A percentile compares a stretch with the other conserved stretches of the same genome.
phyloP scores from a whole-genome alignment of 306 rosid species.

The Lupinus albus region DNA sequence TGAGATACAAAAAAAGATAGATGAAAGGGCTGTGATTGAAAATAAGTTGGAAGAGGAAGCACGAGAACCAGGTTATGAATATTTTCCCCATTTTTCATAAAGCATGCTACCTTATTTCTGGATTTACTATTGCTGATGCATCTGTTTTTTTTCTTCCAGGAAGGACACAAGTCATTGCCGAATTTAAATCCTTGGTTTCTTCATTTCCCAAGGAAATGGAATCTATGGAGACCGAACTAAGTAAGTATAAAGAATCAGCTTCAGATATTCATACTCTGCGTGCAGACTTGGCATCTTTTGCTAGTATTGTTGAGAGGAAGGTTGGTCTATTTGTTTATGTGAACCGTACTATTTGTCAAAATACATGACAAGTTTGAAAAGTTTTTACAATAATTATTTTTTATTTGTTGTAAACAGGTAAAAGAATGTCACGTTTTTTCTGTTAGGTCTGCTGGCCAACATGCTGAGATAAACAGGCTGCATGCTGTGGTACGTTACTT shows the following conservation, averaged over 20 bases:
- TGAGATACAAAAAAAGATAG: constrained; percentile 68
- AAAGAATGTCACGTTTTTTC: constrained; percentile 69
- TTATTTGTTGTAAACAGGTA: constrained; percentile 51
- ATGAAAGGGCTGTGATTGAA: constrained; percentile 65
- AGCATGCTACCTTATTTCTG: constrained; percentile 18
- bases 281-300: constrained; percentile 80
- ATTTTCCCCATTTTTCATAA: neutral
- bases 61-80: constrained; percentile 73
- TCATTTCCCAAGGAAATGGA: constrained; percentile 95
- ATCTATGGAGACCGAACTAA: constrained; percentile 78
- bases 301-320: constrained; percentile 80
- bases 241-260: constrained; percentile 84
- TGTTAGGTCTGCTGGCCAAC: constrained; percentile 59
- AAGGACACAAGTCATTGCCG: constrained; percentile 80
- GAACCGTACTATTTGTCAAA: constrained; percentile 28
- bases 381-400: neutral
- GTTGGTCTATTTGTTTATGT: constrained; percentile 48
- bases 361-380: constrained; percentile 35
- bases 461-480: constrained; percentile 67
- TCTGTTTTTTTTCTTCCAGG: constrained; percentile 63
- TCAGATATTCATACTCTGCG: constrained; percentile 81
- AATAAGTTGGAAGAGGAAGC: constrained; percentile 69
- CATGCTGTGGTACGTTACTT: constrained; percentile 65
- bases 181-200: constrained; percentile 81
- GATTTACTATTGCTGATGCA: constrained; percentile 38